Base-by-base conservation (phyloP, 768 basidiomycete genomes). In the Hypholoma fasciculare region DNA sequence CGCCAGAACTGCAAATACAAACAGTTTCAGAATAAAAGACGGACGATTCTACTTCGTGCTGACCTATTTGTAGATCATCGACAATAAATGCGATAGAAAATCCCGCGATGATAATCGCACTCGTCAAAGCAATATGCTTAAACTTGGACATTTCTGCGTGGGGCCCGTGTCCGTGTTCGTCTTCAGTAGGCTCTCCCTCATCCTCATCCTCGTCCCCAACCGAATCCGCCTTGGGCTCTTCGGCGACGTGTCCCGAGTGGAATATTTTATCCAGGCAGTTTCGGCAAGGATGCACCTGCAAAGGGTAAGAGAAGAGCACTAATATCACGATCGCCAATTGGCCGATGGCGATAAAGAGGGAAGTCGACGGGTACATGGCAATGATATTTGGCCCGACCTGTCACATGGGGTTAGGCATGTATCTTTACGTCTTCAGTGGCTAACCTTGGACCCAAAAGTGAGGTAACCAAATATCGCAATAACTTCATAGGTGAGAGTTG, bases 211-310 rank as follows among this genome's bases (percentile, higher is more conserved):
- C 80, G 34, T 77, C 84, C 17, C 73, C 80, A 1, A 73, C 80
- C 13, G 74, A 76, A 36, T 71, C 75, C 19, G 69, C 60, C 36
- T 69, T 66, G 42, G 67, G 67, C 48, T 78, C 59, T 14, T 52
- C 34, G 4, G 59, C 64, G 1, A 71, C 61, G 20, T 76, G 72
- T 9, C 74, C 74, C 2, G 77, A 67, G 59, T 81, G 76, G 72
- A 95, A 87, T n/a, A 96, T 87, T 73, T 96, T 94, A 76, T 96
- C 92, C 44, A 98, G 75, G 65, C 91, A 94, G 66, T 89, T 92
- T 54, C 97, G 82, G 69, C 94, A 96, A 0, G 97, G 97, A 54
- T 94, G 90, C 4, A 96, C 89, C 73, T 98, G 97, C 52, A 99
- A 71, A 0, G 97, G 96, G 72, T 99, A 96, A 16, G 92, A 94